Base-by-base conservation (phyloP, 192 early-diverging fungal species). In the Backusella liffmaniae region DNA sequence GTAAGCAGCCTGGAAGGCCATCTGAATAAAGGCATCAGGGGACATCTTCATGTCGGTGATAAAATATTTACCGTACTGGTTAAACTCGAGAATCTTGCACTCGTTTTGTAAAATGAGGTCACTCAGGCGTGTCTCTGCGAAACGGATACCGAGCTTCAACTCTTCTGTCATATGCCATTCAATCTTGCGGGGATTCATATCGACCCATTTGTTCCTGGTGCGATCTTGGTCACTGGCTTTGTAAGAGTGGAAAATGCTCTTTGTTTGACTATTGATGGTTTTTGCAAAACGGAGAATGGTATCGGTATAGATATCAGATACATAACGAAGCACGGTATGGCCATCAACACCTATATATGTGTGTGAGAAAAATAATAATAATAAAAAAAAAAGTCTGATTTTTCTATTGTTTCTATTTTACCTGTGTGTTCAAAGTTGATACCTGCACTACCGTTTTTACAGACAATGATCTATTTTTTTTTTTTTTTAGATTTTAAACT, bases 391-490 rank as follows among this genome's bases (percentile, higher is more conserved):
- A 10, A 41, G 39, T 7, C 39, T 72, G 1, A 5, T 68, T 76
- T 69, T 51, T 76, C 32, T 68, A 36, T 68, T 68, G 18, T 21
- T 16, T 59, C 49, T 41, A 56, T 21, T 62, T 70, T 77, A 84
- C 83, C 83, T 41, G 94, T 86, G 83, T 96, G 95, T 85, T 97
- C 95, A 71, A 94, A 94, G 82, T 96, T 97, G 51, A 95, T 87
- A 74, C 96, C 96, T 16, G 93, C 86, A 29, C 91, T 88, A 29
- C 94, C 96, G 76, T 86, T 93, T 73, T 86, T 86, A 72, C 92
- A 77, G 36, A 97, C 90, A 36, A 96, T 88, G 35, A 97, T 83
- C 44, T 84, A 69, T 9, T 37, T n/a, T 71, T 29, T 18, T 32
- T 3, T 41, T 37, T 37, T 37, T 70, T 44, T 62, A 29, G 9